phyloP scores from a whole-genome alignment of 371 early-diverging fungal species.

The Mucor lusitanicus region DNA sequence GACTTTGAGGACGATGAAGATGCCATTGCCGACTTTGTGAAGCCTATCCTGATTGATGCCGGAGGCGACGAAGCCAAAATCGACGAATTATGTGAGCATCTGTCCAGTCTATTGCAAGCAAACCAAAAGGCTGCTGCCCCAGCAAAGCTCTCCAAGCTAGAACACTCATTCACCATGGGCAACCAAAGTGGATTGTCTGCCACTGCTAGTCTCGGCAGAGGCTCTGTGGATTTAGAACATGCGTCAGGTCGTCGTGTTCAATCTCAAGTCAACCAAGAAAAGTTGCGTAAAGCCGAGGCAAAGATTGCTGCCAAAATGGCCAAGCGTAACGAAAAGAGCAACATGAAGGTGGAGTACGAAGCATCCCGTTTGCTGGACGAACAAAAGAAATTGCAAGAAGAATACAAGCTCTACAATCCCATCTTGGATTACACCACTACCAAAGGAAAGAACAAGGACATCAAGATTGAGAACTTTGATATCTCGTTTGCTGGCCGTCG shows the following conservation, averaged over 20 bases:
- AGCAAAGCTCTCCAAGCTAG: slow-evolving; percentile 45
- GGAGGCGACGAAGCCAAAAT: slow-evolving; percentile 67
- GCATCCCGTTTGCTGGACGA: slow-evolving; percentile 81
- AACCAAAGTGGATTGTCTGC: slow-evolving; percentile 58
- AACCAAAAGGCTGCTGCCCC: slow-evolving; percentile 36
- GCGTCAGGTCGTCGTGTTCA: slow-evolving; percentile 69
- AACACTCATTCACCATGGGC: slow-evolving; percentile 62
- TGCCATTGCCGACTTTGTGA: slow-evolving; percentile 81
- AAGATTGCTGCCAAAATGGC: slow-evolving; percentile 90
- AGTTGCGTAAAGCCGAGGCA: slow-evolving; percentile 91
- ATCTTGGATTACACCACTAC: slow-evolving; percentile 84
- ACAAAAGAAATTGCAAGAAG: slow-evolving; percentile 68
- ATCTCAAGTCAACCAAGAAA: slow-evolving; percentile 88
- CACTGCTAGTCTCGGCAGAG: slow-evolving; percentile 47
- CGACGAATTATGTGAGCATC: slow-evolving; percentile 61
- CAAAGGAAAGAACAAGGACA: slow-evolving; percentile 89
- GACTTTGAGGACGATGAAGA: slow-evolving; percentile 69
- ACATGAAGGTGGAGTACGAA: slow-evolving; percentile 64
- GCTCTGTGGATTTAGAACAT: slow-evolving; percentile 67
- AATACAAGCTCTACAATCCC: slow-evolving; percentile 76
- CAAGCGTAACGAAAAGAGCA: slow-evolving; percentile 75
- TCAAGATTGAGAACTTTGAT: slow-evolving; percentile 95
- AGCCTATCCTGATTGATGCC: slow-evolving; percentile 84
- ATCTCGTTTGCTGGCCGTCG: slow-evolving; percentile 93
- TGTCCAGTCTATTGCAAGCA: slow-evolving; percentile 56